These are phyloP conservation scores for Ophiocordyceps sinensis DNA, from an alignment of 2,329 filamentous ascomycete species.

Conservation along the genomic window DNA sequence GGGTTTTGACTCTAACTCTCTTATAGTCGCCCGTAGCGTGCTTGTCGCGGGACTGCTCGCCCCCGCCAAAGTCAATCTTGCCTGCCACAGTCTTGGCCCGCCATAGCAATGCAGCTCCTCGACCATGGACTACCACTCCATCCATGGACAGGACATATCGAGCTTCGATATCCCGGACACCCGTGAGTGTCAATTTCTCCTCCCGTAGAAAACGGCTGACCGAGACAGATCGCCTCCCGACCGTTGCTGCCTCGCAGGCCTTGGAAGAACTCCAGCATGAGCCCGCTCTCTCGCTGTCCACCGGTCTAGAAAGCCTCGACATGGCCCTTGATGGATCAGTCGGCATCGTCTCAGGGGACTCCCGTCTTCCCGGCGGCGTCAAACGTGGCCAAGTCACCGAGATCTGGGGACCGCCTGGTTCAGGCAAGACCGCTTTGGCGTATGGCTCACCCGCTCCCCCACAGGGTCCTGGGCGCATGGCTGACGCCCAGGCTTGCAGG, in stretches of 20 bases:
- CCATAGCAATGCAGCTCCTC: not conserved
- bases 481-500: slow-evolving; percentile 25
- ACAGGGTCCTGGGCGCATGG: not conserved
- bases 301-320: slow-evolving; percentile 41
- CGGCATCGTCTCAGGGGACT: slow-evolving; percentile 5
- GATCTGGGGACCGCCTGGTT: slow-evolving; percentile 74
- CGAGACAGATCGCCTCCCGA: slow-evolving; percentile 54
- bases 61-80: too few relatives aligned
- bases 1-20: too few relatives aligned
- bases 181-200: slow-evolving; percentile 22
- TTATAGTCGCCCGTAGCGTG: too few relatives aligned
- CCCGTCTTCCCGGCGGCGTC: slow-evolving; percentile 37
- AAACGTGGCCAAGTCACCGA: slow-evolving; percentile 69
- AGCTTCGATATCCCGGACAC: slow-evolving; percentile 42
- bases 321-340: slow-evolving; percentile 18
- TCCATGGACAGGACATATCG: slow-evolving; percentile 45
- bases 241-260: slow-evolving; percentile 61
- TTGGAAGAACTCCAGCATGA: slow-evolving; percentile 44
- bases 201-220: not conserved
- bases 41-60: not conserved
- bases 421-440: slow-evolving; percentile 75
- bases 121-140: slow-evolving; percentile 41
- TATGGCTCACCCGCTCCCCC: slow-evolving; percentile 21
- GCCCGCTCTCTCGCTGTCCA: slow-evolving; percentile 36
- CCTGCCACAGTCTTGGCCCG: not conserved